Percentiles rank a stretch among this genome's conserved stretches.
Evolutionary conservation across 2,329 filamentous ascomycete species (phyloP).

Genomic region (Ascocoryne sarcoides): DNA sequence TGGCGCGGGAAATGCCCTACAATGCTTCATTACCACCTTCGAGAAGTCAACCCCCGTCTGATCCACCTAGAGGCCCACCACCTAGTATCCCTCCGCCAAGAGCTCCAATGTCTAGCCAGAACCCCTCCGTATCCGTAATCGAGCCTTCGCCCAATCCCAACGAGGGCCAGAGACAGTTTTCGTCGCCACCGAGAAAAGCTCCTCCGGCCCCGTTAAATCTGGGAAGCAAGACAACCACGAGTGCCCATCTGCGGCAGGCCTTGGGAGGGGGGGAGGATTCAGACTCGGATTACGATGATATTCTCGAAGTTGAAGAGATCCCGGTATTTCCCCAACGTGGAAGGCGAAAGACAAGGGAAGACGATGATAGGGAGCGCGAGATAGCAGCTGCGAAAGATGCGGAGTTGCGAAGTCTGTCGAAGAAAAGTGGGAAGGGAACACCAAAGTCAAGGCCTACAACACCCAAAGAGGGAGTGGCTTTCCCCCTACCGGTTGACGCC

Average conservation of each 20-base stretch:
- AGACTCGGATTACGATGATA: slow-evolving; percentile 77
- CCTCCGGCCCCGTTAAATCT: slow-evolving; percentile 81
- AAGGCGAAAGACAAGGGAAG: slow-evolving; percentile 74
- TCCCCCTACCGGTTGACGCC: slow-evolving; percentile 21
- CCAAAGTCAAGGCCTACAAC: slow-evolving; percentile 35
- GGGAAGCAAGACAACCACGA: slow-evolving; percentile 34
- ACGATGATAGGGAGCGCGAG: slow-evolving; percentile 75
- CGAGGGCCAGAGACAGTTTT: slow-evolving; percentile 43
- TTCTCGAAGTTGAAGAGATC: slow-evolving; percentile 60
- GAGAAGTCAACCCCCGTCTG: slow-evolving; percentile 38
- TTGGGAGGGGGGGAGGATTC: slow-evolving; percentile 49
- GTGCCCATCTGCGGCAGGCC: slow-evolving; percentile 35
- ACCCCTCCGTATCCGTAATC: slow-evolving; percentile 30
- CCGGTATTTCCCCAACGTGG: slow-evolving; percentile 52
- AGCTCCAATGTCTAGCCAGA: slow-evolving; percentile 17
- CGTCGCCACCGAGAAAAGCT: slow-evolving; percentile 64
- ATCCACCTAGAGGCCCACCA: slow-evolving; percentile 30
- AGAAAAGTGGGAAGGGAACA: slow-evolving; percentile 55
- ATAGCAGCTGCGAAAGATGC: slow-evolving; percentile 57
- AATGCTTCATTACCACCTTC: slow-evolving; percentile 47
- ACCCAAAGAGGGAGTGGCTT: slow-evolving; percentile 31
- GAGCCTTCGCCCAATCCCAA: slow-evolving; percentile 31
- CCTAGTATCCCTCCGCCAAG: slow-evolving; percentile 22
- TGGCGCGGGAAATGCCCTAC: slow-evolving; percentile 39
- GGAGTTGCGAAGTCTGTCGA: slow-evolving; percentile 63